Percentiles rank a stretch among this genome's conserved stretches.
Conservation (phyloP, 306 rosid genomes). For the Trifolium pratense region DNA sequence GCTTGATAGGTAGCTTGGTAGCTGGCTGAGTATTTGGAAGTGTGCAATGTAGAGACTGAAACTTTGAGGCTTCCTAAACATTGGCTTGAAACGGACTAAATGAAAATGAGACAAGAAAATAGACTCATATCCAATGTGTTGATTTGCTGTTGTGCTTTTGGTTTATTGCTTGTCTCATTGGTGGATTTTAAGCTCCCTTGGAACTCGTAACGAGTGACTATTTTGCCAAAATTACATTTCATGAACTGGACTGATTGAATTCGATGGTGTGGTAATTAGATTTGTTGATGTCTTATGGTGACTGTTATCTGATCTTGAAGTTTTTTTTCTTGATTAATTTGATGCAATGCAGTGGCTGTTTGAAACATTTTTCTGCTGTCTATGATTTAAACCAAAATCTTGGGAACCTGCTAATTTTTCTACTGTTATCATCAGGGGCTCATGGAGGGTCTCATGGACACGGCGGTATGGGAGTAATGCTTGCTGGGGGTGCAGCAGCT, state of each 20-base stretch:
- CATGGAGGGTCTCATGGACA: constrained; percentile 61
- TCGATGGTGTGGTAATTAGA: background rate
- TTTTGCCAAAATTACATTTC: background rate
- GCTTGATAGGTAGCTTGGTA: background rate
- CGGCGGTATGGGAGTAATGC: constrained; percentile 63
- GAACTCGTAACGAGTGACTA: background rate
- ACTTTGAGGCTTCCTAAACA: background rate
- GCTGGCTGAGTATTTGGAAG: background rate
- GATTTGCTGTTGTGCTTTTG: background rate
- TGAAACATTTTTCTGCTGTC: constrained; percentile 23
- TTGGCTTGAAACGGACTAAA: background rate
- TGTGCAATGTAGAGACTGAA: background rate
- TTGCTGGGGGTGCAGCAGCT: constrained; percentile 85
- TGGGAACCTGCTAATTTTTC: constrained; percentile 32
- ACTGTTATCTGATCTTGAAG: constrained; percentile 8
- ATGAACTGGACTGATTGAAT: background rate
- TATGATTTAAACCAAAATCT: background rate
- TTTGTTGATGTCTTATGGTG: background rate
- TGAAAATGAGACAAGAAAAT: background rate
- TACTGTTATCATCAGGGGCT: constrained; percentile 42
- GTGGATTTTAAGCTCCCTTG: background rate
- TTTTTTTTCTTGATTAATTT: background rate
- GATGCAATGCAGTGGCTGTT: background rate
- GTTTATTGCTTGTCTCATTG: background rate
- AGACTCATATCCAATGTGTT: background rate